Percentiles rank a stretch among this genome's conserved stretches.
phyloP scores from a whole-genome alignment of 2,329 filamentous ascomycete species.

The Penicillium sp. region DNA sequence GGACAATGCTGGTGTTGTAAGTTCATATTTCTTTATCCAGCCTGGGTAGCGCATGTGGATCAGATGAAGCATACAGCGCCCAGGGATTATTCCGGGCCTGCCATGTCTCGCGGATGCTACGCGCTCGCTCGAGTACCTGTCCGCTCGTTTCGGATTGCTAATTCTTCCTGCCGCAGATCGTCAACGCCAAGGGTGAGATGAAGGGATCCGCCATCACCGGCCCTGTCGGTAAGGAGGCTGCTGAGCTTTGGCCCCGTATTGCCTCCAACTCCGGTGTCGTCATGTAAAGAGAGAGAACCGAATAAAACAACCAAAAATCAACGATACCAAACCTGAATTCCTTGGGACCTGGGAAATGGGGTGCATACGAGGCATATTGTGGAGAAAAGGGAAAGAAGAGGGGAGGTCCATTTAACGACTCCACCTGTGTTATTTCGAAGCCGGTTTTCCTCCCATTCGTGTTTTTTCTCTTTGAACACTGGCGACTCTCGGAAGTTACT shows the following conservation, averaged over 20 bases:
- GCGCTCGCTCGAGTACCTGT: no score
- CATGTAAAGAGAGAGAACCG: constrained; percentile 69
- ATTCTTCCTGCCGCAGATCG: constrained; percentile 64
- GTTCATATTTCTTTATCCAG: constrained; percentile 46
- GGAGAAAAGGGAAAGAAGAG: constrained; percentile 19
- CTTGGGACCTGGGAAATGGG: constrained; percentile 26
- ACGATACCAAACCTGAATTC: constrained; percentile 30
- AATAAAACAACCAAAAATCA: constrained; percentile 29
- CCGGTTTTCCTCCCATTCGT: constrained; percentile 25
- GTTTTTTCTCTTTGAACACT: constrained; percentile 24
- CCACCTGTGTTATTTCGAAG: constrained; percentile 29
- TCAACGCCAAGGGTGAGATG: constrained; percentile 99
- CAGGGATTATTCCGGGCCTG: no score
- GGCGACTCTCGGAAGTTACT: constrained; percentile 24
- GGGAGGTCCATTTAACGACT: constrained; percentile 26
- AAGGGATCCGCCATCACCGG: constrained; percentile 99
- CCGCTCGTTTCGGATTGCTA: neutral
- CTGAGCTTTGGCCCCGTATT: constrained; percentile 99
- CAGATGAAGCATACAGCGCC: no score
- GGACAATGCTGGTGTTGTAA: constrained; percentile 98
- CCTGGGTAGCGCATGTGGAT: no score
- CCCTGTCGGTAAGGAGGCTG: constrained; percentile 98
- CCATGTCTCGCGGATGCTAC: no score
- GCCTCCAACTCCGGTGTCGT: constrained; percentile 99
- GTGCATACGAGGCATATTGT: constrained; percentile 29